Conservation (phyloP, 805 yeast genomes). For the Ogataea pini region DNA sequence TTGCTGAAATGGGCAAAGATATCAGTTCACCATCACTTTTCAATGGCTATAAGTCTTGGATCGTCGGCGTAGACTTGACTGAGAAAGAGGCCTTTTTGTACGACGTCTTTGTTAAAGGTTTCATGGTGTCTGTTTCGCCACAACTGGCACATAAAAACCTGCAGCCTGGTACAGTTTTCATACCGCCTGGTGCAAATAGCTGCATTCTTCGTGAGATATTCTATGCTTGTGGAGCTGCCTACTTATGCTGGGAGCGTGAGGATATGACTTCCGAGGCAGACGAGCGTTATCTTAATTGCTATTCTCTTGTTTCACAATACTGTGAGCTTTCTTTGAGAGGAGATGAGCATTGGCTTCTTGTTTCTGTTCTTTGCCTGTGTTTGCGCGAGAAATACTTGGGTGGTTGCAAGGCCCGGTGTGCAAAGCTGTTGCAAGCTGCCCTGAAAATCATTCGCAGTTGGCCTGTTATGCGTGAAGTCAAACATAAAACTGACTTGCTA, state of each 20-base stretch:
- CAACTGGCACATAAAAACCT: slow-evolving; percentile 42
- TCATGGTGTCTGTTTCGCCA: slow-evolving; percentile 43
- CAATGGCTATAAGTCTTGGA: slow-evolving; percentile 19
- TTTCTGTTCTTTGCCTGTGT: slow-evolving; percentile 42
- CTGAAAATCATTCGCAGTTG: slow-evolving; percentile 36
- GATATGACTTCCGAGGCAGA: slow-evolving; percentile 27
- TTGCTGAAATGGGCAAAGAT: slow-evolving; percentile 15
- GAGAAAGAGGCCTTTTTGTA: slow-evolving; percentile 26
- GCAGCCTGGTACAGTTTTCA: slow-evolving; percentile 42
- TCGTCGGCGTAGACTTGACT: slow-evolving; percentile 20
- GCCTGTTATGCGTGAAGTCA: slow-evolving; percentile 11
- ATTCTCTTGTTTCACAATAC: slow-evolving; percentile 22
- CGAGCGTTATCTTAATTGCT: slow-evolving; percentile 26
- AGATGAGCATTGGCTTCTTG: slow-evolving; percentile 41
- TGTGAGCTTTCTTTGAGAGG: not conserved
- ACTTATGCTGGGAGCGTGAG: slow-evolving; percentile 36
- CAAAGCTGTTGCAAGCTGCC: slow-evolving; percentile 36
- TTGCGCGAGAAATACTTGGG: slow-evolving; percentile 38
- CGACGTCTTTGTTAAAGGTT: slow-evolving; percentile 42
- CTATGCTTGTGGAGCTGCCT: slow-evolving; percentile 42
- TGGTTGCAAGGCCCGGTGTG: slow-evolving; percentile 30
- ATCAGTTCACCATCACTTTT: slow-evolving; percentile 12
- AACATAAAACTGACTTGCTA: not conserved
- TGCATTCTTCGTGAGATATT: slow-evolving; percentile 33
- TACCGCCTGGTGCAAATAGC: slow-evolving; percentile 36